These are phyloP conservation scores for Pythium dissotocum DNA, from an alignment of 352 stramenopile genomes.

Conservation along the genomic window DNA sequence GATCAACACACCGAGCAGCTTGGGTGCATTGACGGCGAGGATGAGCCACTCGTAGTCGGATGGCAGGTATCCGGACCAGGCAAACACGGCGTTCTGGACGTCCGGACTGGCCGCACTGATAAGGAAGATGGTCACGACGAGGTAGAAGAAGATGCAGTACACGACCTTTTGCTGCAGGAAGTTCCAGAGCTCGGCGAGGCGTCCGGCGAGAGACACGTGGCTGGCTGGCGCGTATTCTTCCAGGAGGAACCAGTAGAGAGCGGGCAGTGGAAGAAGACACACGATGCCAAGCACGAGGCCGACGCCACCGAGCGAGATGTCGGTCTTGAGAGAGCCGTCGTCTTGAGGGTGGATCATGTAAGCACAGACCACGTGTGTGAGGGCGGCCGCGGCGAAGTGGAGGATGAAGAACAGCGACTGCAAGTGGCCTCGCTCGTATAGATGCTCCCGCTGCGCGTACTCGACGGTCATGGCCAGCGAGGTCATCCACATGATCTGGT, in stretches of 20 bases:
- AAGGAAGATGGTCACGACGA: conserved; percentile 10
- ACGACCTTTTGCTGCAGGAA: too few species aligned
- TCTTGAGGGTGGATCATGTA: conserved; percentile 15
- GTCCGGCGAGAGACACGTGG: too few species aligned
- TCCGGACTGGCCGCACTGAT: conserved; percentile 2
- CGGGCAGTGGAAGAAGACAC: not conserved
- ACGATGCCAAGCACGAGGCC: conserved; percentile 3
- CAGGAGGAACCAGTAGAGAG: conserved; percentile 7
- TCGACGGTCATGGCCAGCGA: conserved; percentile 20
- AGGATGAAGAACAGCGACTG: not conserved
- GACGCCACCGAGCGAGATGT: conserved; percentile 6
- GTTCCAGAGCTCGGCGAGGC: too few species aligned
- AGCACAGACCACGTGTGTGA: conserved; percentile 11
- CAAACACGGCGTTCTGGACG: conserved; percentile 11
- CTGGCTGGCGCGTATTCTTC: conserved; percentile 13
- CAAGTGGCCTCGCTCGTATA: too few species aligned
- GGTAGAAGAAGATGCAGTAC: too few species aligned
- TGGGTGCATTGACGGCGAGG: not conserved
- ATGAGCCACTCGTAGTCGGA: conserved; percentile 6
- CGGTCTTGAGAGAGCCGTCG: conserved; percentile 9
- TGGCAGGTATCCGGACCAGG: conserved; percentile 12
- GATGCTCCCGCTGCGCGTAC: too few species aligned
- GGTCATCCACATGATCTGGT: conserved; percentile 17
- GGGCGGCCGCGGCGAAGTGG: conserved; percentile 9
- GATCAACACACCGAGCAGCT: conserved; percentile 18